These are phyloP conservation scores for Middelhovenomyces tepae DNA, from an alignment of 805 yeast species.

Conservation along the genomic window DNA sequence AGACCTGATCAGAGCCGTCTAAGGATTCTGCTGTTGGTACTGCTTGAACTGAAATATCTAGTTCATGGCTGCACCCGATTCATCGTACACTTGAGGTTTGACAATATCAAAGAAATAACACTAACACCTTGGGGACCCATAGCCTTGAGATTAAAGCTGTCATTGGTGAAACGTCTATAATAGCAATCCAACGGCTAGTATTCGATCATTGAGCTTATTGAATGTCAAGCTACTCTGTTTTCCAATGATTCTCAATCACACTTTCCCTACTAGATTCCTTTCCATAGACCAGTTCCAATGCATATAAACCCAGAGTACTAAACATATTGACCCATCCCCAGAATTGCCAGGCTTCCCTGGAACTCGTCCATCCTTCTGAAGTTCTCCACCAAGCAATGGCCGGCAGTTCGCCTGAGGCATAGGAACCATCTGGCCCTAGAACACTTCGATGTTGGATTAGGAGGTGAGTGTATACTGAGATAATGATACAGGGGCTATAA, in stretches of 20 bases:
- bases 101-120: too few species aligned
- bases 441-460: slow-evolving; percentile 83
- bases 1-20: too few species aligned
- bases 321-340: slow-evolving; percentile 97
- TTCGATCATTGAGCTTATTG: too few species aligned
- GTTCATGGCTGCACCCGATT: too few species aligned
- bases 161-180: too few species aligned
- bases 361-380: slow-evolving; percentile 29
- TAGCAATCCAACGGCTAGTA: too few species aligned
- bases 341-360: slow-evolving; percentile 68
- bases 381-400: slow-evolving; percentile 8
- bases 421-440: slow-evolving; percentile 23
- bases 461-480: slow-evolving; percentile 90
- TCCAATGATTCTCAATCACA: slow-evolving; percentile 18
- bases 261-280: slow-evolving; percentile 14
- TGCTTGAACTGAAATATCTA: too few species aligned
- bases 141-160: too few species aligned
- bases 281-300: slow-evolving; percentile 53
- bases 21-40: too few species aligned
- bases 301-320: slow-evolving; percentile 68
- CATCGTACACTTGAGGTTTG: too few species aligned
- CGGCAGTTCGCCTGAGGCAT: slow-evolving; percentile 17
- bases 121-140: too few species aligned
- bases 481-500: slow-evolving; percentile 87
- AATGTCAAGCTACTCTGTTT: slow-evolving; percentile 16